Evolutionary conservation across 176 grass and related monocot genomes (phyloP).

Genomic region (Zea mays): Zm-B73-REFERENCE-NAM-5.0 NC_050104.1:98780001-98780500

Average conservation of each 20-base stretch:
- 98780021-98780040: conserved; percentile 32
- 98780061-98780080: background rate
- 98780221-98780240: background rate
- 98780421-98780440: background rate
- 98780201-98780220: background rate
- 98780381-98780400: conserved; percentile 18
- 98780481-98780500: too few relatives aligned
- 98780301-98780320: background rate
- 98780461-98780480: too few relatives aligned
- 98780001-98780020: conserved; percentile 69
- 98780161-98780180: background rate
- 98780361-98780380: background rate
- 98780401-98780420: background rate
- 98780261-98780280: background rate
- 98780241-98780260: background rate
- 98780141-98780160: background rate
- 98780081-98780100: background rate
- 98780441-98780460: too few relatives aligned
- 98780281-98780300: too few relatives aligned
- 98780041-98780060: background rate
- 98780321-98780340: background rate
- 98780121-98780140: conserved; percentile 33
- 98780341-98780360: background rate
- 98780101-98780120: background rate
- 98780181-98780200: background rate